phyloP scores from a whole-genome alignment of 116 monocot species.

The Trichopus zeylanicus region DNA sequence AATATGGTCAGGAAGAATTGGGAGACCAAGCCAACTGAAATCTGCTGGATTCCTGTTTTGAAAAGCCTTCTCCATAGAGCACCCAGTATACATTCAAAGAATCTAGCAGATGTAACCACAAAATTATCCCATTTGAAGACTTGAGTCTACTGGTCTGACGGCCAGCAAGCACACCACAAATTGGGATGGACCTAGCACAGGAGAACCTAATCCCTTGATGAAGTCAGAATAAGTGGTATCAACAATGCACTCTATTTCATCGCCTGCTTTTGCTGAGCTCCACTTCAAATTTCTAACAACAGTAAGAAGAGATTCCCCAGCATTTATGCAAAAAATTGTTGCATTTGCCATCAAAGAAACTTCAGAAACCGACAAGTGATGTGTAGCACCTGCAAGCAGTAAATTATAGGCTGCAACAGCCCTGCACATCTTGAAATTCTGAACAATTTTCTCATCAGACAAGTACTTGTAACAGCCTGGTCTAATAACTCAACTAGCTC shows the following conservation, averaged over 20 bases:
- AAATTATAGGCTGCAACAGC: conserved; percentile 51
- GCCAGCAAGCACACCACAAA: too few relatives aligned
- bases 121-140: conserved; percentile 13
- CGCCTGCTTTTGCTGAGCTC: neutral
- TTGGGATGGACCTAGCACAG: neutral
- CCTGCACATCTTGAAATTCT: conserved; percentile 27
- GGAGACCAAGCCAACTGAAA: conserved; percentile 39
- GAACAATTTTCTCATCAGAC: conserved; percentile 13
- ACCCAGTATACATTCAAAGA: conserved; percentile 20
- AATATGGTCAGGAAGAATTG: conserved; percentile 2
- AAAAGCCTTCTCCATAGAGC: conserved; percentile 22
- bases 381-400: conserved; percentile 46
- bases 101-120: conserved; percentile 15
- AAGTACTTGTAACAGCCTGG: conserved; percentile 49
- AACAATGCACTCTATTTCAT: conserved; percentile 1
- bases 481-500: conserved; percentile 35
- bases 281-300: conserved; percentile 16
- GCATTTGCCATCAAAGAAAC: conserved; percentile 42
- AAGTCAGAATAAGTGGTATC: neutral
- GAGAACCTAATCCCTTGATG: neutral
- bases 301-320: conserved; percentile 46
- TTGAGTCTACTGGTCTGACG: too few relatives aligned
- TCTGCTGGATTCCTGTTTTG: conserved; percentile 37
- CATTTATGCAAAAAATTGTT: conserved; percentile 41
- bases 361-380: conserved; percentile 50